Conservation (phyloP, 164 flowering plant genomes). For the Macadamia integrifolia region DNA sequence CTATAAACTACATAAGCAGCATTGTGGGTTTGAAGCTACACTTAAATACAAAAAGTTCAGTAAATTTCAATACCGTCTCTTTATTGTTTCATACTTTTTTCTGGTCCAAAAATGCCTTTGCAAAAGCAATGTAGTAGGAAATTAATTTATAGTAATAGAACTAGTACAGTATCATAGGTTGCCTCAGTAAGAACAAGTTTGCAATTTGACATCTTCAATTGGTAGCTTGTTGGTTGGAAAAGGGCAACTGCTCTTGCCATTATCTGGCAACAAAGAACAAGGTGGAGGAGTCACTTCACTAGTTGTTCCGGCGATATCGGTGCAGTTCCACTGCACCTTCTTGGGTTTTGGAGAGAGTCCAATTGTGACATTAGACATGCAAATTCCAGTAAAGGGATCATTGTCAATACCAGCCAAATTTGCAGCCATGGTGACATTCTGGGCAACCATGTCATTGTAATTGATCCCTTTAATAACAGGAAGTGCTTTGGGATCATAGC, state of each 20-base stretch:
- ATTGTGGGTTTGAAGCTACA: too few relatives aligned
- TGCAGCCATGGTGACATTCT: slow-evolving; percentile 63
- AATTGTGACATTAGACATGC: slow-evolving; percentile 60
- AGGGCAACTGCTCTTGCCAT: slow-evolving; percentile 10
- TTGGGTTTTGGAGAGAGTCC: slow-evolving; percentile 31
- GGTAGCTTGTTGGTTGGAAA: background rate
- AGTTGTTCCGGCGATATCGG: slow-evolving; percentile 39
- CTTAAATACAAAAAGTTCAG: too few relatives aligned
- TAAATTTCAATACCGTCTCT: too few relatives aligned
- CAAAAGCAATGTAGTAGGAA: too few relatives aligned
- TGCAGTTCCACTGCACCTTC: slow-evolving; percentile 52
- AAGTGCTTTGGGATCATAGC: slow-evolving; percentile 47
- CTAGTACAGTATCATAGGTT: too few relatives aligned
- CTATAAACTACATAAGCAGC: too few relatives aligned
- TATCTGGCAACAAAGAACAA: slow-evolving; percentile 26
- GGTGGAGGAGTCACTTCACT: slow-evolving; percentile 47
- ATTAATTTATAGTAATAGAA: too few relatives aligned
- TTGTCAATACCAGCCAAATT: slow-evolving; percentile 46
- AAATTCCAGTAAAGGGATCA: slow-evolving; percentile 43
- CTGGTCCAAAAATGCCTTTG: too few relatives aligned
- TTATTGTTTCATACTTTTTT: too few relatives aligned
- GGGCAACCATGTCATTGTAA: slow-evolving; percentile 49
- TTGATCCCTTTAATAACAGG: slow-evolving; percentile 47
- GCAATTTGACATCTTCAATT: background rate
- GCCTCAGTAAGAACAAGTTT: slow-evolving; percentile 7